Base-by-base conservation (phyloP, 257 asterid genomes). In the Solanum acaule region DNA sequence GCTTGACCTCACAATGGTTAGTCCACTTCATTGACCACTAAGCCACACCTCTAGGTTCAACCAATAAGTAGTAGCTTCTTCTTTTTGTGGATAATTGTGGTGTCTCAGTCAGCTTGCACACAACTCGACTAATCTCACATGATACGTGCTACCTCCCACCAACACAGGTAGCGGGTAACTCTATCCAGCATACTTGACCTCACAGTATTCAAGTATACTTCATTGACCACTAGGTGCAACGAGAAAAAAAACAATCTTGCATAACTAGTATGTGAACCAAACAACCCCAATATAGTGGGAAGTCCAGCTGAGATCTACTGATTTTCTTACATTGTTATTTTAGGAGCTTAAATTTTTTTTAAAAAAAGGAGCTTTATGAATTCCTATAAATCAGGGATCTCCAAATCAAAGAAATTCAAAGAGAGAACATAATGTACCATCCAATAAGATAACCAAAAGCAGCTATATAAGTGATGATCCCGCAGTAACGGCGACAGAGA, bases 371-470 rank as follows among this genome's bases (percentile, higher is more conserved):
- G n/a, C 84, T 40, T n/a, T 40, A 40, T n/a, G 84, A 77, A 1
- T n/a, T 72, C 25, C 46, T 33, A 72, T 2, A 72, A 33, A 72
- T 72, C 27, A 33, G 14, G 25, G 46, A 75, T 75, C 49, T 35
- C 29, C 10, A 75, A 20, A 75, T 75, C 49, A 10, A 35, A 35
- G 10, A 75, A 76, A 76, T 76, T 76, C 56, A 33, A 40, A 76
- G 33, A 31, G 38, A 31, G 85, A 71, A 79, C 68, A 79, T 72
- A 81, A 40, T 88, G 34, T 90, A 96, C 99, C 99, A 97, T 88
- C 99, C 99, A 91, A 97, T 96, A 89, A 97, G 98, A 92, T 96
- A 97, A 9, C 99, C 98, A 88, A 97, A 96, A 46, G 96, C 98
- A 49, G 92, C 86, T 83, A 94, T 87, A 88, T 94, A 97, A 70